phyloP scores from a whole-genome alignment of 208 protist genomes.

The Zelonia costaricensis region DNA sequence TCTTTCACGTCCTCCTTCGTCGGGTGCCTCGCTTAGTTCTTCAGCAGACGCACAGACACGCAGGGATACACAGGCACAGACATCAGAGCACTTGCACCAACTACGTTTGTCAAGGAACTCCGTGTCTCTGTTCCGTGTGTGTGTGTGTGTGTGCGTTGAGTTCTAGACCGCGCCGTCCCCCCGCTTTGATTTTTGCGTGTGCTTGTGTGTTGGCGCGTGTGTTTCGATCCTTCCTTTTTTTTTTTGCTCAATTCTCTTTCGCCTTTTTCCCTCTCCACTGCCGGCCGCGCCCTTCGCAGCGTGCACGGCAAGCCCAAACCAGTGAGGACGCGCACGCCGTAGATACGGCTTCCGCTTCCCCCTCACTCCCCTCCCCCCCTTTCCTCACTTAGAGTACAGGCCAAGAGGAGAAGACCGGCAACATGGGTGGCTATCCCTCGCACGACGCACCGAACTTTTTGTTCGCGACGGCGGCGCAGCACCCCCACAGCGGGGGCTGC shows the following conservation, averaged over 20 bases:
- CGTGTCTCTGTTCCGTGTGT: background rate
- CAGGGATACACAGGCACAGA: too few relatives aligned
- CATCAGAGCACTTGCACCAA: background rate
- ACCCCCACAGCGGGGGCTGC: slow-evolving; percentile 34
- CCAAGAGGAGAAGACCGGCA: background rate
- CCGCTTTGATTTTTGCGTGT: too few relatives aligned
- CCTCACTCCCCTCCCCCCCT: too few relatives aligned
- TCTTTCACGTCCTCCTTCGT: background rate
- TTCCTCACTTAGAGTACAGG: background rate
- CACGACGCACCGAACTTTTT: slow-evolving; percentile 79
- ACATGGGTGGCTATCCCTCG: slow-evolving; percentile 87
- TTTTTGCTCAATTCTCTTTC: background rate
- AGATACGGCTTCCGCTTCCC: too few relatives aligned
- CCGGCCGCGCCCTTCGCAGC: too few relatives aligned
- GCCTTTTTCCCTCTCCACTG: slow-evolving; percentile 2
- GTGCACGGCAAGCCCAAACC: too few relatives aligned
- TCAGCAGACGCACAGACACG: too few relatives aligned
- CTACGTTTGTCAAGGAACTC: background rate
- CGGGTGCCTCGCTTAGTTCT: background rate
- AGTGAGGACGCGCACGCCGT: too few relatives aligned
- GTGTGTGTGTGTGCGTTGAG: background rate
- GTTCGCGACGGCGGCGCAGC: slow-evolving; percentile 76
- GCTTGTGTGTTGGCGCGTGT: too few relatives aligned
- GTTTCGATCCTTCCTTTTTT: too few relatives aligned
- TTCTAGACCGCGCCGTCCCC: background rate